Conservation (phyloP, 768 basidiomycete genomes). For the Dentipellis sp. region DNA sequence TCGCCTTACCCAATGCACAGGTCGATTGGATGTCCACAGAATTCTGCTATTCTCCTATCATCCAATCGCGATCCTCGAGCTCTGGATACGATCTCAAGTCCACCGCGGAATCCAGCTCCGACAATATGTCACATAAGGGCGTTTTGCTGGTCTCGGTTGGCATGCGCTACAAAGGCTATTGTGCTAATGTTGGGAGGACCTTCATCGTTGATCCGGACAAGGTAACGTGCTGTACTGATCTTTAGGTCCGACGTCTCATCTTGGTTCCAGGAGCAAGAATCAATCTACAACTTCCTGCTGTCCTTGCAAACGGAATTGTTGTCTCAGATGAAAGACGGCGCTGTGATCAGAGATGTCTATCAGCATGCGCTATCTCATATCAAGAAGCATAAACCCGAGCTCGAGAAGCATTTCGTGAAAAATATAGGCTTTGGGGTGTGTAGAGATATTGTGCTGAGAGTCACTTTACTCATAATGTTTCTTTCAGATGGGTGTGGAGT, state of each 20-base stretch:
- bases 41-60: constrained; percentile 91
- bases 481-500: constrained; percentile 86
- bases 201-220: constrained; percentile 93
- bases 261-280: constrained; percentile 73
- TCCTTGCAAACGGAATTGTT: constrained; percentile 72
- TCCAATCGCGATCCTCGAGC: constrained; percentile 82
- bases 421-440: constrained; percentile 80
- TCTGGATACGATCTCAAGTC: constrained; percentile 84
- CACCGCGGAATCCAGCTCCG: constrained; percentile 77
- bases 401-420: constrained; percentile 82
- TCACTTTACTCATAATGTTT: neutral
- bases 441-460: constrained; percentile 16
- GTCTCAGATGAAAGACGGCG: constrained; percentile 70
- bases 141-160: constrained; percentile 85
- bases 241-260: neutral
- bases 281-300: constrained; percentile 71
- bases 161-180: constrained; percentile 88
- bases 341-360: constrained; percentile 72
- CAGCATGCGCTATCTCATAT: constrained; percentile 62
- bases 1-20: constrained; percentile 28
- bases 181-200: constrained; percentile 85
- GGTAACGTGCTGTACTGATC: constrained; percentile 29
- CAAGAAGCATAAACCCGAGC: constrained; percentile 67
- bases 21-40: constrained; percentile 87
- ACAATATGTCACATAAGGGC: constrained; percentile 79